Conservation (phyloP, 1,139 yeast species). For the Diutina neorugosa region DNA sequence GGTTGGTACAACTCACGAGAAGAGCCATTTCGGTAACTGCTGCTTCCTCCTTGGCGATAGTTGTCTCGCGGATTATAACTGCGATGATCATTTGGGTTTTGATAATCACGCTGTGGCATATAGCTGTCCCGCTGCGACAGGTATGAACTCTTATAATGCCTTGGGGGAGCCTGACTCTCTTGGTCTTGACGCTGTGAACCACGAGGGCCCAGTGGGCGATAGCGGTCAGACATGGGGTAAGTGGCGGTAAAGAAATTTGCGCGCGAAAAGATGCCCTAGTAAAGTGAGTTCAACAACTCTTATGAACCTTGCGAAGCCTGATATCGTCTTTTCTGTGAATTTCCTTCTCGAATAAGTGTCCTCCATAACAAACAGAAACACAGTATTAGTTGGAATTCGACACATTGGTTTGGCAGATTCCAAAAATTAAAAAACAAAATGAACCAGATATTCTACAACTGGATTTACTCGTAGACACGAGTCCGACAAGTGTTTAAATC, state of each 20-base stretch:
- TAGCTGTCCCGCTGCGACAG: neutral
- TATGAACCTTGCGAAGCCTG: neutral
- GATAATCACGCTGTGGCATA: neutral
- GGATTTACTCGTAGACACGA: neutral
- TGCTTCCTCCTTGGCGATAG: neutral
- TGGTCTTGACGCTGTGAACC: neutral
- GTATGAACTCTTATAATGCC: neutral
- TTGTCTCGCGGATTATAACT: neutral
- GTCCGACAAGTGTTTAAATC: neutral
- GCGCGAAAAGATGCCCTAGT: conserved; percentile 3
- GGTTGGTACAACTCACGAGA: neutral
- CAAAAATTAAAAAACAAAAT: neutral
- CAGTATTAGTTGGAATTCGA: neutral
- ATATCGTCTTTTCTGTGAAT: neutral
- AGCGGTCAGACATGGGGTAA: conserved; percentile 1
- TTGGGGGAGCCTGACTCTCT: neutral
- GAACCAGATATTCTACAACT: neutral
- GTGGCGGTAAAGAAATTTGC: conserved; percentile 1
- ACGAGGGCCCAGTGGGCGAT: neutral
- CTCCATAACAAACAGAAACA: neutral
- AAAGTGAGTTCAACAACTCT: neutral
- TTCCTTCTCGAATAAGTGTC: neutral
- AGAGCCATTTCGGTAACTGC: neutral
- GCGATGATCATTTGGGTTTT: neutral
- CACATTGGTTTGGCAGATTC: neutral